Evolutionary conservation across 371 early-diverging fungal genomes (phyloP).

Genomic region (Mucor circinelloides): DNA sequence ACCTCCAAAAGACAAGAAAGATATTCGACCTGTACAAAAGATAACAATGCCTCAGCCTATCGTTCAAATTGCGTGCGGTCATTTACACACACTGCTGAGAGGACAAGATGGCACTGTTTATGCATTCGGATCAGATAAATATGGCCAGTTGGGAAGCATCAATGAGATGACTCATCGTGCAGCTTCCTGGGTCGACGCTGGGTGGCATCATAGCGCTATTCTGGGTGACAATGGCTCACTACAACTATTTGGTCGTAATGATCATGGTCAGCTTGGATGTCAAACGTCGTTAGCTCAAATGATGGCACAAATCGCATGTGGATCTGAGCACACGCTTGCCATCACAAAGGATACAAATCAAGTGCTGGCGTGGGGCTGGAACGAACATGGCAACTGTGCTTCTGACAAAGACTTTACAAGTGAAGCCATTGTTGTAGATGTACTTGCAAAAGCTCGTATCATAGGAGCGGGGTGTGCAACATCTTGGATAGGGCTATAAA

Average conservation of each 20-base stretch:
- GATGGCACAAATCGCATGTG: constrained; percentile 60
- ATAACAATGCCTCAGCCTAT: constrained; percentile 24
- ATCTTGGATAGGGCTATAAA: constrained; percentile 22
- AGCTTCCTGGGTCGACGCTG: constrained; percentile 51
- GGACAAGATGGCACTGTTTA: constrained; percentile 50
- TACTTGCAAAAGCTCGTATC: neutral
- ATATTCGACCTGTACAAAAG: constrained; percentile 18
- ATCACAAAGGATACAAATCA: constrained; percentile 33
- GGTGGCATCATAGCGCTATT: constrained; percentile 77
- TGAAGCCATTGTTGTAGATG: neutral
- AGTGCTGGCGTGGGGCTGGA: constrained; percentile 88
- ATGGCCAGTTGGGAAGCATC: constrained; percentile 48
- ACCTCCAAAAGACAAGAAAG: constrained; percentile 20
- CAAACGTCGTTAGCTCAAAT: constrained; percentile 8
- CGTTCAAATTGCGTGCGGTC: constrained; percentile 55
- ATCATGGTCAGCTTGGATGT: constrained; percentile 67
- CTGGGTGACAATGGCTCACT: constrained; percentile 37
- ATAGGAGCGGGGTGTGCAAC: constrained; percentile 34
- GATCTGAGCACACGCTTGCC: constrained; percentile 79
- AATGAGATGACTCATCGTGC: constrained; percentile 6
- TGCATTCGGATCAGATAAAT: constrained; percentile 66
- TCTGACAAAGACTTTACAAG: constrained; percentile 33
- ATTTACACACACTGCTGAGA: constrained; percentile 51
- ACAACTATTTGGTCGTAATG: constrained; percentile 69
- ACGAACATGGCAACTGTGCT: constrained; percentile 91